These are phyloP conservation scores for Amanita phalloides DNA, from an alignment of 768 basidiomycete species.

Conservation along the genomic window DNA sequence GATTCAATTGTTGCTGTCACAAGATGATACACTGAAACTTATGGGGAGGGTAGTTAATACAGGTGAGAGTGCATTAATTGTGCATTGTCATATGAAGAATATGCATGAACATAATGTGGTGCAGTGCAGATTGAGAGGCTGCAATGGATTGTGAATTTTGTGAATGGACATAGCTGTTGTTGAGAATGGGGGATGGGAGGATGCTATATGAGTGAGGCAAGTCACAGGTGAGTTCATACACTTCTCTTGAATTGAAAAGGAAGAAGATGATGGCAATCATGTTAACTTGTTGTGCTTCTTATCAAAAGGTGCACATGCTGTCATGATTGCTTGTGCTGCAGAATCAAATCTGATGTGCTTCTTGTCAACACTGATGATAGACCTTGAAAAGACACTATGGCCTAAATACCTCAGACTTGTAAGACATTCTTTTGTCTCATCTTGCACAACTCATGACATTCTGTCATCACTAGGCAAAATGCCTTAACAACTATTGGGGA, in stretches of 20 bases:
- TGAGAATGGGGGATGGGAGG: constrained; percentile 83
- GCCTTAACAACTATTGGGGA: constrained; percentile 70
- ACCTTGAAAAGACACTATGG: constrained; percentile 59
- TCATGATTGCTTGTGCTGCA: constrained; percentile 95
- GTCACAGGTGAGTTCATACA: constrained; percentile 48
- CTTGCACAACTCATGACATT: background rate
- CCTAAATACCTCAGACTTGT: constrained; percentile 71
- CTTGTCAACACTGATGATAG: constrained; percentile 50
- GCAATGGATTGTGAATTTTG: constrained; percentile 79
- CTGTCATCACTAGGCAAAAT: constrained; percentile 40
- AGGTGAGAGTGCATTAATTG: constrained; percentile 81
- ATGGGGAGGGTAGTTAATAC: constrained; percentile 81
- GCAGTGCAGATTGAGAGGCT: constrained; percentile 70
- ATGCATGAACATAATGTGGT: constrained; percentile 85
- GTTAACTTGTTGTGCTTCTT: background rate
- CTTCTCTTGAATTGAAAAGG: background rate
- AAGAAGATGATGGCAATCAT: background rate
- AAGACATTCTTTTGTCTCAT: constrained; percentile 7
- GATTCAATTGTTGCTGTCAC: constrained; percentile 78
- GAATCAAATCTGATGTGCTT: constrained; percentile 92
- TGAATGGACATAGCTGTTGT: constrained; percentile 76
- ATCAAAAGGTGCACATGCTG: constrained; percentile 63
- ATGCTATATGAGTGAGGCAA: constrained; percentile 63
- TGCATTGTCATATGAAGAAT: constrained; percentile 88
- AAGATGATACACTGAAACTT: constrained; percentile 80